Conservation (phyloP, 2,329 filamentous ascomycete species). For the Epichloe sp. region DNA sequence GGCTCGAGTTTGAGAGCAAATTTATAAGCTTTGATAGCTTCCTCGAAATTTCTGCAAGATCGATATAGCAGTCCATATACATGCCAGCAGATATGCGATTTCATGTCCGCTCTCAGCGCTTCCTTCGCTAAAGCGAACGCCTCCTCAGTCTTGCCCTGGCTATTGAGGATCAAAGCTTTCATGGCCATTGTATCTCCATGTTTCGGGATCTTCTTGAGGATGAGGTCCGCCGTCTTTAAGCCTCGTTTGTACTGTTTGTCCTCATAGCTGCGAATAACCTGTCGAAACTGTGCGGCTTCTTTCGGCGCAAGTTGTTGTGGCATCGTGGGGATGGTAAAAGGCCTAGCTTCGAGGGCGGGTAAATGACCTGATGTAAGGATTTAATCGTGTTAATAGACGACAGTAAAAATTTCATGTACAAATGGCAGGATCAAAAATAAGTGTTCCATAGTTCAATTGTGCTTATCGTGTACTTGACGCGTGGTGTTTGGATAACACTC, state of each 20-base stretch:
- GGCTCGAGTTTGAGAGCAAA: constrained; percentile 87
- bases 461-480: neutral
- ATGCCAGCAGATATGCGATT: constrained; percentile 98
- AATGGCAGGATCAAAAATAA: neutral
- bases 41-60: constrained; percentile 92
- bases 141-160: constrained; percentile 82
- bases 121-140: constrained; percentile 88
- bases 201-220: constrained; percentile 84
- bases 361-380: neutral
- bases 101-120: constrained; percentile 92
- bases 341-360: neutral
- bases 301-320: constrained; percentile 68
- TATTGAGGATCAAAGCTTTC: constrained; percentile 95
- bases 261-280: constrained; percentile 92
- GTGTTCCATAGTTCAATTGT: neutral
- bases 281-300: constrained; percentile 86
- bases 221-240: constrained; percentile 90
- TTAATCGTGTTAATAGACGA: neutral
- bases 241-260: constrained; percentile 95
- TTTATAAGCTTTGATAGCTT: constrained; percentile 98
- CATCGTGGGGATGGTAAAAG: constrained; percentile 32
- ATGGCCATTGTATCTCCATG: constrained; percentile 98
- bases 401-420: neutral
- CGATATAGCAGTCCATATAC: constrained; percentile 93
- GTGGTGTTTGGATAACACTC: neutral